These are phyloP conservation scores for Citrus inodora DNA, from an alignment of 345 rosid genomes.

Conservation along the genomic window DNA sequence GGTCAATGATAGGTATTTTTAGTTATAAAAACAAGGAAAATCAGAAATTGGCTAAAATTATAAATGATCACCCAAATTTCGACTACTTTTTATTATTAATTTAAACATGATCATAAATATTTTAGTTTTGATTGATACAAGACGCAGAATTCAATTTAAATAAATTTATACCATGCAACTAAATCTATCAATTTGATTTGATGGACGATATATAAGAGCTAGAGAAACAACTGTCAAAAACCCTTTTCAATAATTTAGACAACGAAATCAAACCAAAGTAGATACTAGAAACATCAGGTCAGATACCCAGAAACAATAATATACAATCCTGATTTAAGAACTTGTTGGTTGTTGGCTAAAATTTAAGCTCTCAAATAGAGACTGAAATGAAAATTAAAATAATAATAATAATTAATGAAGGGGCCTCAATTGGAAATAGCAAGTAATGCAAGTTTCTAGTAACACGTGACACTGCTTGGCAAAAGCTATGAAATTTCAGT, in stretches of 20 bases:
- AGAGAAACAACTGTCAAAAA: conserved; percentile 11
- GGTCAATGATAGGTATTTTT: no score
- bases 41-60: no score
- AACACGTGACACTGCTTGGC: conserved; percentile 39
- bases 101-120: no score
- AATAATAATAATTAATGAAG: not conserved
- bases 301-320: conserved; percentile 9
- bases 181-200: not conserved
- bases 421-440: not conserved
- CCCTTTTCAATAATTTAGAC: not conserved
- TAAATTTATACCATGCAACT: not conserved
- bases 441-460: conserved; percentile 3
- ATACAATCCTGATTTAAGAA: conserved; percentile 8
- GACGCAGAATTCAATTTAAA: not conserved
- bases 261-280: not conserved
- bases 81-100: no score
- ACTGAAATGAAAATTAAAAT: not conserved
- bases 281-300: conserved; percentile 11
- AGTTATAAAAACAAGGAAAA: no score
- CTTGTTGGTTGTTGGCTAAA: conserved; percentile 31
- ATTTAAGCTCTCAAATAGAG: not conserved
- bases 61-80: no score
- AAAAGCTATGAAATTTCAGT: conserved; percentile 18
- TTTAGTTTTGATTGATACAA: not conserved
- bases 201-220: not conserved